phyloP scores from a whole-genome alignment of 129 eudicot species.

The Calendula officinalis region DNA sequence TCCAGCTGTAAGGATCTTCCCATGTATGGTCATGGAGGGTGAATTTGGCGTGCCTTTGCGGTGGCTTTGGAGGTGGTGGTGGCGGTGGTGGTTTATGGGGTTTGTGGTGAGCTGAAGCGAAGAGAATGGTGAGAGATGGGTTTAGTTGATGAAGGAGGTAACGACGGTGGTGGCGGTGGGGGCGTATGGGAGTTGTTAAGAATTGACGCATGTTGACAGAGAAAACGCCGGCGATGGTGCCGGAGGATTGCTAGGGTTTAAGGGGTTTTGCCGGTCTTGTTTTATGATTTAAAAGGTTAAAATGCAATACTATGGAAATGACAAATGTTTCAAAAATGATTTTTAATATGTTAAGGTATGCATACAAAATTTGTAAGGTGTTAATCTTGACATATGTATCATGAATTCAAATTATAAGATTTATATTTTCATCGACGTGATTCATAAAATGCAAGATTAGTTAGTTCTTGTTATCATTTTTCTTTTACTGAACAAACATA shows the following conservation, averaged over 20 bases:
- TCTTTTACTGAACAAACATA: no score
- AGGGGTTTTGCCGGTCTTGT: slow-evolving; percentile 13
- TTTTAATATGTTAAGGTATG: no score
- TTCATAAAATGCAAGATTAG: no score
- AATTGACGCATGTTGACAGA: slow-evolving; percentile 48
- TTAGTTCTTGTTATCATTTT: no score
- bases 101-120: slow-evolving; percentile 45
- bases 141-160: slow-evolving; percentile 13
- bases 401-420: no score
- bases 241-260: slow-evolving; percentile 25
- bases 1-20: slow-evolving; percentile 92
- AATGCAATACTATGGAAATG: no score
- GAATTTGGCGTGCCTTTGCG: slow-evolving; percentile 47
- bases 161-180: slow-evolving; percentile 22
- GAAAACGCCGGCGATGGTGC: slow-evolving; percentile 19
- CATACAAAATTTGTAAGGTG: no score
- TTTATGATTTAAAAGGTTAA: not conserved
- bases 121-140: slow-evolving; percentile 7
- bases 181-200: slow-evolving; percentile 23
- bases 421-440: no score
- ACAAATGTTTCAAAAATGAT: no score
- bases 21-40: slow-evolving; percentile 62
- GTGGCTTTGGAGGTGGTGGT: slow-evolving; percentile 81
- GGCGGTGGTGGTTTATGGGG: slow-evolving; percentile 58
- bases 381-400: no score